Evolutionary conservation across 208 protist species (phyloP), one percentile per base, ranked within the genome.

Genomic region (Leptomonas pyrrhocoris): DNA sequence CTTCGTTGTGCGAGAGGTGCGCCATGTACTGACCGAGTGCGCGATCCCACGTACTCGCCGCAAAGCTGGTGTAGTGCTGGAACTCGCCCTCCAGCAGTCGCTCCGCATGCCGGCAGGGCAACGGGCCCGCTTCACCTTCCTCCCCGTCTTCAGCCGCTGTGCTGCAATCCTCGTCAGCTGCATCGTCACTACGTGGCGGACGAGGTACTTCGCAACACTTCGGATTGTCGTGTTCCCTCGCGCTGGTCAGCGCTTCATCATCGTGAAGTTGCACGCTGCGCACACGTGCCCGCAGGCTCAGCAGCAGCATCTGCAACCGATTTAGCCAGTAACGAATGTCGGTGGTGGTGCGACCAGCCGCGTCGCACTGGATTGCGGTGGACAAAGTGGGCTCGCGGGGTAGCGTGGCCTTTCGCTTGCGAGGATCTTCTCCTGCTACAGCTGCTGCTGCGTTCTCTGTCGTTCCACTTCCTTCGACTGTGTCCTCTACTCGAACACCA

Each of bases 241-340:
- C 19, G 51, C 15, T n/a, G 2, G 36, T 2, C 7, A 7, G 8
- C 21, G 18, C 30, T 45, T n/a, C 43, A 48, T 7, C 3, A n/a
- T 15, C n/a, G 9, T 53, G n/a, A 15, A 38, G 3, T 31, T 42
- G 13, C 30, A 38, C 12, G 19, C 34, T 23, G 3, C 27, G 50
- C 4, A 18, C 8, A 18, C n/a, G 27, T 21, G 40, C 18, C 54
- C 38, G 60, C 45, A 78, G n/a, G 13, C 28, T 38, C 23, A 90
- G 57, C 25, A 90, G 68, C 45, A 88, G 69, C 72, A 83, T 79
- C 54, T 94, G 85, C 18, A 94, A 80, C 16, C 74, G 83, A 57
- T 90, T 90, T 49, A 92, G 46, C 89, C 89, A 94, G 38, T 79
- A 77, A 25, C 89, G 85, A 18, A 92, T 77, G 66, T 94, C 89